Percentiles rank a stretch among this genome's conserved stretches.
Evolutionary conservation across 441 rosid genomes (phyloP).

Genomic region (Corymbia citriodora): DNA sequence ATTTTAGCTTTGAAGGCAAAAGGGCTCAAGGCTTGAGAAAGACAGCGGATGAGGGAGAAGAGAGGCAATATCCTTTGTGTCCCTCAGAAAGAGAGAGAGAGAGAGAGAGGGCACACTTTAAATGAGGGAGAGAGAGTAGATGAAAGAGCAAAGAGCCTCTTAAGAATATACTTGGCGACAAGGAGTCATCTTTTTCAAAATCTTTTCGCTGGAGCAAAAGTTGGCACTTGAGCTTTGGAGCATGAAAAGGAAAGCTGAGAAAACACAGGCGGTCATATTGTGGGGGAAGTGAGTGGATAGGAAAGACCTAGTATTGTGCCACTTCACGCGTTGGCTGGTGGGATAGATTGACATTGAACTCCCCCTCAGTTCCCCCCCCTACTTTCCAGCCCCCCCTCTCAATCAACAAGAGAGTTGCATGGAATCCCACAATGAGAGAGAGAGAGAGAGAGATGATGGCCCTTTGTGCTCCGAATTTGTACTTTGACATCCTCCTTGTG

Average conservation of each 20-base stretch:
- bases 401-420: background rate
- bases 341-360: background rate
- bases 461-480: background rate
- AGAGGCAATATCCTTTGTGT: background rate
- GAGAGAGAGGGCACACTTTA: background rate
- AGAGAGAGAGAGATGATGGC: background rate
- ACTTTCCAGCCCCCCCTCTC: background rate
- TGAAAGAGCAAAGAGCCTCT: background rate
- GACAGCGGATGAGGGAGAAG: background rate
- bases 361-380: background rate
- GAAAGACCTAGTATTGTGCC: constrained; percentile 18
- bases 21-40: background rate
- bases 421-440: background rate
- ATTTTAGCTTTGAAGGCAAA: background rate
- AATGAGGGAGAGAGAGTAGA: background rate
- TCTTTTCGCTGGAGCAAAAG: constrained; percentile 6
- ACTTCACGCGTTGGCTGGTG: constrained; percentile 24
- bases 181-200: constrained; percentile 18
- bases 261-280: constrained; percentile 6
- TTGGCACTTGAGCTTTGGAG: background rate
- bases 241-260: constrained; percentile 15
- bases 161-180: constrained; percentile 22
- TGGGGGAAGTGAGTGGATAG: constrained; percentile 28
- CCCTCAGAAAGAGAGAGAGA: background rate
- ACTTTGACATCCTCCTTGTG: background rate